Evolutionary conservation across 768 basidiomycete genomes (phyloP).

Genomic region (Rhodotorula toruloides): DNA sequence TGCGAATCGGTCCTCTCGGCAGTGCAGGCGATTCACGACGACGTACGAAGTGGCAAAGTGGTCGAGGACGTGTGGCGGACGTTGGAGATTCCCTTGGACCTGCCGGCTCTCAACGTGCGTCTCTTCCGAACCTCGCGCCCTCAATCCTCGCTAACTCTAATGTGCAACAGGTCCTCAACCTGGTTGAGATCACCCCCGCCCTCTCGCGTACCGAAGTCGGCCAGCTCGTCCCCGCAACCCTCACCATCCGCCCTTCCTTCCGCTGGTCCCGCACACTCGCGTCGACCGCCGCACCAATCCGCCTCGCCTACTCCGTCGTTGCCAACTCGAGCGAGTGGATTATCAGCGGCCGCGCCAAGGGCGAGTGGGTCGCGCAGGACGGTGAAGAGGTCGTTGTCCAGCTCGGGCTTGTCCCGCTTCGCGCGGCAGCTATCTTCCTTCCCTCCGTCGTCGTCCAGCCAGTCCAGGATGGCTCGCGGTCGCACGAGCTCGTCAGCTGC

Average conservation of each 20-base stretch:
- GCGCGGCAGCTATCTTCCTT: conserved; percentile 71
- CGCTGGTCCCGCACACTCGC: conserved; percentile 61
- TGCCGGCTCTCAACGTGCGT: conserved; percentile 72
- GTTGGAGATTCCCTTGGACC: conserved; percentile 75
- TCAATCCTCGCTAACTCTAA: conserved; percentile 56
- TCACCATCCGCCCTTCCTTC: conserved; percentile 67
- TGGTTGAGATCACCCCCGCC: conserved; percentile 44
- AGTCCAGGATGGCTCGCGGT: conserved; percentile 53
- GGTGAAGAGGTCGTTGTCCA: conserved; percentile 57
- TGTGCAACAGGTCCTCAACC: conserved; percentile 53
- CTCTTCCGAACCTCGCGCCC: neutral
- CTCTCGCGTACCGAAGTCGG: conserved; percentile 66
- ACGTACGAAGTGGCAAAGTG: conserved; percentile 48
- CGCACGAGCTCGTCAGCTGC: conserved; percentile 48
- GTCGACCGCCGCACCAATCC: conserved; percentile 14
- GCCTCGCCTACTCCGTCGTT: conserved; percentile 58
- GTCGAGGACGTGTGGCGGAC: conserved; percentile 57
- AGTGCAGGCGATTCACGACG: conserved; percentile 27
- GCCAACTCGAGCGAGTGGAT: conserved; percentile 80
- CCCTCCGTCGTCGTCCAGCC: conserved; percentile 67
- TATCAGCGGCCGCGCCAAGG: conserved; percentile 78
- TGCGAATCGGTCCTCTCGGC: neutral
- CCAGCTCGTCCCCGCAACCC: conserved; percentile 67
- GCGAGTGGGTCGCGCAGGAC: conserved; percentile 73
- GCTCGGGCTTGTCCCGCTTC: conserved; percentile 77